These are phyloP conservation scores for Meyerozyma sp. DNA, from an alignment of 1,139 yeast species.

Conservation along the genomic window DNA sequence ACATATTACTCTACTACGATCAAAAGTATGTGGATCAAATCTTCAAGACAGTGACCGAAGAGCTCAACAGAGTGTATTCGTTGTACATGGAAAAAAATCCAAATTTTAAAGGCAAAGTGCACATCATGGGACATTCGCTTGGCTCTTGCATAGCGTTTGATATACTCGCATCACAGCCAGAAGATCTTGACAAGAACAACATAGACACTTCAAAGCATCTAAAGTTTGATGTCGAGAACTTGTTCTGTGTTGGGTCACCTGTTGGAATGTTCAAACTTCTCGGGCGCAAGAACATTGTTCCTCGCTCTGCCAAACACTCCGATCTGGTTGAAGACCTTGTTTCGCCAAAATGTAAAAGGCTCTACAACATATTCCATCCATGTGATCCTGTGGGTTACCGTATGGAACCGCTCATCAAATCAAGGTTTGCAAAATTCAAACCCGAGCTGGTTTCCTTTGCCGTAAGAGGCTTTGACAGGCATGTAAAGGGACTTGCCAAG, in stretches of 20 bases:
- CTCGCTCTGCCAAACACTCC: constrained; percentile 23
- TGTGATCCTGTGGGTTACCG: constrained; percentile 89
- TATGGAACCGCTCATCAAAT: constrained; percentile 70
- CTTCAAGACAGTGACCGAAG: constrained; percentile 57
- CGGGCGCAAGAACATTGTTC: constrained; percentile 49
- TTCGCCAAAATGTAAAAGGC: constrained; percentile 51
- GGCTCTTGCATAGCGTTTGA: constrained; percentile 88
- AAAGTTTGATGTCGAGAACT: constrained; percentile 66
- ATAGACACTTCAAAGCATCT: constrained; percentile 30
- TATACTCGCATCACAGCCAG: constrained; percentile 57
- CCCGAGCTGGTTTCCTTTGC: constrained; percentile 63
- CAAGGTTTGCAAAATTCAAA: constrained; percentile 47
- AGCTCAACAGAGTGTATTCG: constrained; percentile 65
- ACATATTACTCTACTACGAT: constrained; percentile 80
- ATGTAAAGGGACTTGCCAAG: constrained; percentile 33
- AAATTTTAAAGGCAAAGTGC: constrained; percentile 69
- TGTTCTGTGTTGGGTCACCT: constrained; percentile 86
- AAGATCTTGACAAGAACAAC: constrained; percentile 14
- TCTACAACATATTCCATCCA: constrained; percentile 79
- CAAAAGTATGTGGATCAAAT: constrained; percentile 63
- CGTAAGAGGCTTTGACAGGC: constrained; percentile 40
- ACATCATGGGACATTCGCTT: constrained; percentile 83
- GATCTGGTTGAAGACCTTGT: constrained; percentile 13
- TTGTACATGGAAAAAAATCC: constrained; percentile 64
- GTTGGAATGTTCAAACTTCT: constrained; percentile 79